Percentiles rank a stretch among this genome's conserved stretches.
These are phyloP conservation scores for Picea glauca DNA, from an alignment of 75 land plant genomes.

Conservation along the genomic window DNA sequence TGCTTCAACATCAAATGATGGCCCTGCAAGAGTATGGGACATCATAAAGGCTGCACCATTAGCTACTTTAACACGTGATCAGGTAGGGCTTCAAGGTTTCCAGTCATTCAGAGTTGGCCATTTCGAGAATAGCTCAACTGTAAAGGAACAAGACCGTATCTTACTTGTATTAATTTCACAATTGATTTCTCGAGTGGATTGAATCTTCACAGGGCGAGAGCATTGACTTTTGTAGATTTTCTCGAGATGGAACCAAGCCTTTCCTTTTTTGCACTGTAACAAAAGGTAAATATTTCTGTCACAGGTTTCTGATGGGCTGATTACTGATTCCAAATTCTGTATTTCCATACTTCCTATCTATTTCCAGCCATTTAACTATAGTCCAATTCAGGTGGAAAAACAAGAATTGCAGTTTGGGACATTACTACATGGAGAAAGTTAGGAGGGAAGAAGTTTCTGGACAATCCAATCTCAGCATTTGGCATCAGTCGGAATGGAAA, in stretches of 20 bases:
- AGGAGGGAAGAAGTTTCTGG: conserved; percentile 65
- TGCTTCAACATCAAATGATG: conserved; percentile 83
- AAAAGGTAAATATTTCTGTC: conserved; percentile 35
- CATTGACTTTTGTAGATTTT: conserved; percentile 81
- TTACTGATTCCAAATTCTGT: background rate
- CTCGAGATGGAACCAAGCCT: conserved; percentile 86
- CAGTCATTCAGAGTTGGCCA: background rate
- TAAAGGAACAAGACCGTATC: background rate
- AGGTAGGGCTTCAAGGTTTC: conserved; percentile 29
- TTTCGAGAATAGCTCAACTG: background rate
- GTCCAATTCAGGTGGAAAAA: conserved; percentile 47
- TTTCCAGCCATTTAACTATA: background rate
- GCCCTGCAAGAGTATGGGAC: conserved; percentile 87
- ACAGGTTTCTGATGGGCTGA: background rate
- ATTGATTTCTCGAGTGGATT: conserved; percentile 3
- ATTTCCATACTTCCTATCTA: background rate
- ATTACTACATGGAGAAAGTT: conserved; percentile 82
- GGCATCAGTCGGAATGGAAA: conserved; percentile 82
- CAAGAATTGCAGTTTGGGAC: conserved; percentile 70
- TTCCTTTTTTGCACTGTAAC: conserved; percentile 76
- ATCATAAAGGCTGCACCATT: conserved; percentile 51
- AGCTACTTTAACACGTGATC: conserved; percentile 41
- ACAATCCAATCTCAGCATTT: conserved; percentile 64
- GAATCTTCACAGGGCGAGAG: conserved; percentile 61
- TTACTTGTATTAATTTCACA: background rate